Evolutionary conservation across 225 moss, liverwort and hornwort genomes (phyloP).

Genomic region (Rhytidiadelphus loreus): DNA sequence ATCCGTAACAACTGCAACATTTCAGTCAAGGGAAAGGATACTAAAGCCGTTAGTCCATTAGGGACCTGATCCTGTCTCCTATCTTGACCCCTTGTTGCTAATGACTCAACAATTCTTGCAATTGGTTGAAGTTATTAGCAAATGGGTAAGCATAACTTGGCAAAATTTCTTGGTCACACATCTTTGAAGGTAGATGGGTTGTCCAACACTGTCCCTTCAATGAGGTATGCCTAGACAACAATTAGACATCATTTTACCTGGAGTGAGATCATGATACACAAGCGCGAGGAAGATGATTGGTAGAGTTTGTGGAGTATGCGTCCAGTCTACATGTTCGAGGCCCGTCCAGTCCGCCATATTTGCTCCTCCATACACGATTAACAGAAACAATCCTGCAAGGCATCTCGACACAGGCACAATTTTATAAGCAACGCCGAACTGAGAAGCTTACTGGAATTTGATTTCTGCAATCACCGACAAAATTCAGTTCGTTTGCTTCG

Average conservation of each 20-base stretch:
- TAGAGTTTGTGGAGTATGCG: constrained; percentile 30
- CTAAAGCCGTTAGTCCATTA: neutral
- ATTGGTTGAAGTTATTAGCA: neutral
- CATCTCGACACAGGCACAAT: neutral
- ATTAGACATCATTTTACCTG: constrained; percentile 19
- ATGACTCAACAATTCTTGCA: neutral
- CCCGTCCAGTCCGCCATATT: constrained; percentile 37
- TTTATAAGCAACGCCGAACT: neutral
- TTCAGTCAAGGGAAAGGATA: neutral
- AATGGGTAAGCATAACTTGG: neutral
- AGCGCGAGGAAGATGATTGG: constrained; percentile 52
- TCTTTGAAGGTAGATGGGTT: neutral
- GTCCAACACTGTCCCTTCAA: neutral
- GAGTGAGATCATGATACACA: constrained; percentile 57
- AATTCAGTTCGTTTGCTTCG: neutral
- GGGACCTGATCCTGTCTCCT: neutral
- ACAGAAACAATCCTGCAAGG: constrained; percentile 39
- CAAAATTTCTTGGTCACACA: neutral
- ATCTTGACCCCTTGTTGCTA: neutral
- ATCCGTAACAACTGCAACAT: neutral
- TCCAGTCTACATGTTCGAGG: constrained; percentile 39
- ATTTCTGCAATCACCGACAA: neutral
- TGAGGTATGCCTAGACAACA: neutral
- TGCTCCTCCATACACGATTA: constrained; percentile 40
- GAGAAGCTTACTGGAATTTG: neutral